Evolutionary conservation across 75 land plant species (phyloP), one percentile per base, ranked within the genome.

Genomic region (Picea sitchensis): DNA sequence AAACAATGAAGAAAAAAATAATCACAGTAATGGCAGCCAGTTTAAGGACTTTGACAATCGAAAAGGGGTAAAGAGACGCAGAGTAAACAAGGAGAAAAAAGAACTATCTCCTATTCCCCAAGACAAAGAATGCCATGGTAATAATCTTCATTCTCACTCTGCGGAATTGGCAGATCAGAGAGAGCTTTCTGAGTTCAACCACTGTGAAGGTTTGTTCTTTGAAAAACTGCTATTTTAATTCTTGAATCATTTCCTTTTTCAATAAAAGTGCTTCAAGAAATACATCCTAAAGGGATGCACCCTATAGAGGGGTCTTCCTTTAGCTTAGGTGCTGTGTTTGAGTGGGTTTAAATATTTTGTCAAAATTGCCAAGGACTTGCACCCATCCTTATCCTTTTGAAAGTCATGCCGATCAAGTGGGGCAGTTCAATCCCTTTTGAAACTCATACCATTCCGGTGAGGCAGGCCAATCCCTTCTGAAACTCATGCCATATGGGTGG

Each of bases 161-260:
- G 14, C 13, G 41, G 73, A 71, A 71, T 38, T 20, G 51, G 73
- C 13, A n/a, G 26, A 44, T 71, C 47, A 7, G 36, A n/a, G 44
- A 8, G 23, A 71, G 36, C 74, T 71, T n/a, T 71, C 44, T 44
- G 74, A 71, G 74, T 71, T 71, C 44, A 71, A 71, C 13, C 54
- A n/a, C 54, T 6, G 26, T 71, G 74, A 71, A 71, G 73, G 54
- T 71, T 71, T 71, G 21, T 47, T 71, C 44, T 2, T 71, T 38
- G 56, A 51, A 32, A 62, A 30, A 36, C 73, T 41, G 38, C 23
- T 71, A 71, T 17, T 71, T 9, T 71, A 51, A 51, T 51, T 51
- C 56, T 51, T 51, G 56, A 51, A 51, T 51, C 56, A 9, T 51
- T 51, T 51, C 11, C 56, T 51, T 51, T 51, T 51, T 1, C 56